Evolutionary conservation across 2,329 filamentous ascomycete genomes (phyloP), one percentile per base, ranked within the genome.

Genomic region (Diplocarpon rosae): DNA sequence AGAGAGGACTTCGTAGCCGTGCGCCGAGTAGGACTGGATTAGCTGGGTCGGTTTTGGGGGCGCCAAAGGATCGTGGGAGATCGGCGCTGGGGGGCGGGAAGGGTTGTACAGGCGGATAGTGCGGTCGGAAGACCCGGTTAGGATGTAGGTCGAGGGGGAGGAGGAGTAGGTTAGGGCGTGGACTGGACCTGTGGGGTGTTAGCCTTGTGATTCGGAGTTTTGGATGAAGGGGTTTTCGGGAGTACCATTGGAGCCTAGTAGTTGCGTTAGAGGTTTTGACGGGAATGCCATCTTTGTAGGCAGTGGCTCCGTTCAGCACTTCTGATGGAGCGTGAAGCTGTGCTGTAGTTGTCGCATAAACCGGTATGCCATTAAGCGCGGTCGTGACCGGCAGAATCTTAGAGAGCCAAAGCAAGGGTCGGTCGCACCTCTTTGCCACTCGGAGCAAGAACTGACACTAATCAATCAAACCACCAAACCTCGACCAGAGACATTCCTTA

Each of bases 1-100:
- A 53, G 85, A 84, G 48, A 95, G 80, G 7, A 98, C 83, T 56
- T 89, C 84, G 68, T 98, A 95, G 54, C 87, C 89, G 66, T 98
- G 92, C 2, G 85, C 86, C 30, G 80, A 70, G 67, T 95, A 98
- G 30, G 79, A 85, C 65, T 95, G 89, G 59, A 98, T 86, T 3
- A 92, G 79, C 54, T 64, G 56, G 45, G 34, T 62, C 47, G 45
- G 61, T 60, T 59, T 63, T 59, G 54, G 64, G 62, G 59, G 62
- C 59, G 56, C 57, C 59, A 52, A 66, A 59, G 51, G 66, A 50
- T 50, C 67, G 42, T 62, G 63, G 44, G 57, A 32, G 11, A 9
- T 51, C 1, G 59, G 53, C 11, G 59, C 60, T 15, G 63, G 57
- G 48, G 66, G 69, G 42, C 76, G 72, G 41, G 69, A 69, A 1